Evolutionary conservation across 306 rosid species (phyloP).

Genomic region (Neltuma alba): DNA sequence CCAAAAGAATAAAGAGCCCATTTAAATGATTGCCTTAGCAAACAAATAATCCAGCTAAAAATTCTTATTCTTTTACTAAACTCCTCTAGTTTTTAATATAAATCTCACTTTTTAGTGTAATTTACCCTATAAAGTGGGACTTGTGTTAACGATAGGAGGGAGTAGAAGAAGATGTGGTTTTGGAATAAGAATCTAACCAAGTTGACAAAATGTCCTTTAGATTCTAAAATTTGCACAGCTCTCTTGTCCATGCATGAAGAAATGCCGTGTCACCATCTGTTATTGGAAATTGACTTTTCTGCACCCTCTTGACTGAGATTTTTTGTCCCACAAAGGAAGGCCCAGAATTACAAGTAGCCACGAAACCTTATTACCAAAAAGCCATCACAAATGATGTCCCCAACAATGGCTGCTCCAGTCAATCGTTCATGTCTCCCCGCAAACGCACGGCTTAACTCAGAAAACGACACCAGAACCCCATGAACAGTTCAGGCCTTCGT

Average conservation of each 20-base stretch:
- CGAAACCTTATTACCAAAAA: constrained; percentile 5
- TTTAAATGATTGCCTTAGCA: not conserved
- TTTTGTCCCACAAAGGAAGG: constrained; percentile 6
- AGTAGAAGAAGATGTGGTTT: not conserved
- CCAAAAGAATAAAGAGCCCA: not conserved
- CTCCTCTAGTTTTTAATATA: too few species aligned
- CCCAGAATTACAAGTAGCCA: constrained; percentile 28
- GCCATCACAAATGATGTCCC: constrained; percentile 2
- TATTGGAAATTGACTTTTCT: constrained; percentile 12
- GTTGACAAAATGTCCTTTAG: constrained; percentile 2
- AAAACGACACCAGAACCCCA: constrained; percentile 11
- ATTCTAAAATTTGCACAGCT: constrained; percentile 16
- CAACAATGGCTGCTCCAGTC: constrained; percentile 23
- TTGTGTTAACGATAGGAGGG: too few species aligned
- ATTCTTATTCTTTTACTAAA: not conserved
- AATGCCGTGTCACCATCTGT: constrained; percentile 18
- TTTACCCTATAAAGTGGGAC: too few species aligned
- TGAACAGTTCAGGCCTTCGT: constrained; percentile 7
- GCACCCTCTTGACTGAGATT: not conserved
- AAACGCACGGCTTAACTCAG: constrained; percentile 6
- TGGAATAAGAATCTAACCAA: constrained; percentile 17
- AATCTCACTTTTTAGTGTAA: too few species aligned
- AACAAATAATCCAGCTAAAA: not conserved
- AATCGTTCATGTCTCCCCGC: constrained; percentile 25
- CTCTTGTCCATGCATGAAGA: constrained; percentile 23